A percentile compares a stretch with the other conserved stretches of the same genome.
These are phyloP conservation scores for Chlamydomonas schloesseri DNA, from an alignment of 139 green algal species.

Conservation along the genomic window DNA sequence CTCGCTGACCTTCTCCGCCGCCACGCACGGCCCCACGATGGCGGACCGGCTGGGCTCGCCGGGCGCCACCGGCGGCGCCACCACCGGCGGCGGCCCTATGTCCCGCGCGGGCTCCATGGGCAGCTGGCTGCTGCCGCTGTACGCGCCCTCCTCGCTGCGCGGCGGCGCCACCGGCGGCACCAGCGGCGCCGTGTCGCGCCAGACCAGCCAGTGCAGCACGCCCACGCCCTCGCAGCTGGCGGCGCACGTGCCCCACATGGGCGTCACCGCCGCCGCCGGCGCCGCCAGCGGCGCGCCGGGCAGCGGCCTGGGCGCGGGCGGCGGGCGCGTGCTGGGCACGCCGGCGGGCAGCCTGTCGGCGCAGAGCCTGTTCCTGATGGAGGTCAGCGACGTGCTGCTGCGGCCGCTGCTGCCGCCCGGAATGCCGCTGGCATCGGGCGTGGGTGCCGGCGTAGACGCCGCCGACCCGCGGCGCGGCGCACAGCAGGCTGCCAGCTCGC, in stretches of 20 bases:
- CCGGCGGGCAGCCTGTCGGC: not conserved
- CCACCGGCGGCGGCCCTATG: no score
- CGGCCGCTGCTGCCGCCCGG: slow-evolving; percentile 4
- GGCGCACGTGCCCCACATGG: not conserved
- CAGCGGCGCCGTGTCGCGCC: not conserved
- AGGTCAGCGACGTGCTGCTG: not conserved
- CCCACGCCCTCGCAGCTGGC: no score
- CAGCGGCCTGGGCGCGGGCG: no score
- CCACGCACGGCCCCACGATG: slow-evolving; percentile 3
- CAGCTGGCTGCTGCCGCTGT: no score
- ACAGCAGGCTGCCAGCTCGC: not conserved
- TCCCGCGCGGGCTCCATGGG: no score
- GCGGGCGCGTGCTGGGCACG: no score
- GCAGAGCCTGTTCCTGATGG: not conserved
- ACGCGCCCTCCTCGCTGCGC: no score
- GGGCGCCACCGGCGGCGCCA: not conserved
- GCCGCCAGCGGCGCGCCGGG: not conserved
- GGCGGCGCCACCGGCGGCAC: not conserved
- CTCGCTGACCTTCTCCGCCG: not conserved
- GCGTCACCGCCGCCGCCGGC: not conserved
- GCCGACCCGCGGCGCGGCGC: no score
- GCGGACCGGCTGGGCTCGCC: slow-evolving; percentile 5
- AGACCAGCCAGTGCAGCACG: no score
- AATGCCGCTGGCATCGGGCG: no score
- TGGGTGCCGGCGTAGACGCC: no score